phyloP scores from a whole-genome alignment of 2,329 filamentous ascomycete species.

The Penicillium sp. region DNA sequence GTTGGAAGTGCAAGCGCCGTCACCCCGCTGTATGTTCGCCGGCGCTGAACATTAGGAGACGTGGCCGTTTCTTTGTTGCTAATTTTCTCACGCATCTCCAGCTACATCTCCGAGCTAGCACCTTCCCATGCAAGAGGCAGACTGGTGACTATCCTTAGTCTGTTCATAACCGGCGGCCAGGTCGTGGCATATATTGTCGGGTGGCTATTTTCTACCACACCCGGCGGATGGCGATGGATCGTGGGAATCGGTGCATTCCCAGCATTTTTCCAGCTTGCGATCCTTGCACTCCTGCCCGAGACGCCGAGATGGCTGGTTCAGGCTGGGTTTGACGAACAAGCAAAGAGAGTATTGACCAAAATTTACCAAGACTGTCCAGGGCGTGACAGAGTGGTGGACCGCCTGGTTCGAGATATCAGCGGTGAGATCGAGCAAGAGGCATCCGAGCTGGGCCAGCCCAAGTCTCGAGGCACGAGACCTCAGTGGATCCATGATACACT shows the following conservation, averaged over 20 bases:
- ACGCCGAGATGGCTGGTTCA: conserved; percentile 86
- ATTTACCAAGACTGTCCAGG: conserved; percentile 59
- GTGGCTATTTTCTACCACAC: conserved; percentile 67
- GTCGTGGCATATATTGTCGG: conserved; percentile 85
- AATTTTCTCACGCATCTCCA: conserved; percentile 22
- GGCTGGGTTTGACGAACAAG: conserved; percentile 62
- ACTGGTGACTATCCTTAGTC: conserved; percentile 76
- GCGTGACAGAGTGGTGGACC: conserved; percentile 54
- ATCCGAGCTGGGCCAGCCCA: conserved; percentile 42
- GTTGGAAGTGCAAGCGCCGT: conserved; percentile 67
- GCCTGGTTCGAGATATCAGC: conserved; percentile 69
- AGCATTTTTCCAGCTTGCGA: conserved; percentile 67
- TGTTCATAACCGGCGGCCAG: conserved; percentile 87
- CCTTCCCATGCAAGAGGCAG: conserved; percentile 75
- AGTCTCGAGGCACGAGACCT: conserved; percentile 14
- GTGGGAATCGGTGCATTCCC: conserved; percentile 82
- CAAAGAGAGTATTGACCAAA: conserved; percentile 64
- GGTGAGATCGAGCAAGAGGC: conserved; percentile 72
- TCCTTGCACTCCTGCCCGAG: conserved; percentile 78
- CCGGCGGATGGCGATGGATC: conserved; percentile 83
- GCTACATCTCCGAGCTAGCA: conserved; percentile 82
- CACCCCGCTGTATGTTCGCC: conserved; percentile 63
- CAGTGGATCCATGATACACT: conserved; percentile 31
- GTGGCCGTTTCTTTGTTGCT: background rate
- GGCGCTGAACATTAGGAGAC: background rate